Evolutionary conservation across 768 basidiomycete species (phyloP).

Genomic region (Mycena capillaripes): DNA sequence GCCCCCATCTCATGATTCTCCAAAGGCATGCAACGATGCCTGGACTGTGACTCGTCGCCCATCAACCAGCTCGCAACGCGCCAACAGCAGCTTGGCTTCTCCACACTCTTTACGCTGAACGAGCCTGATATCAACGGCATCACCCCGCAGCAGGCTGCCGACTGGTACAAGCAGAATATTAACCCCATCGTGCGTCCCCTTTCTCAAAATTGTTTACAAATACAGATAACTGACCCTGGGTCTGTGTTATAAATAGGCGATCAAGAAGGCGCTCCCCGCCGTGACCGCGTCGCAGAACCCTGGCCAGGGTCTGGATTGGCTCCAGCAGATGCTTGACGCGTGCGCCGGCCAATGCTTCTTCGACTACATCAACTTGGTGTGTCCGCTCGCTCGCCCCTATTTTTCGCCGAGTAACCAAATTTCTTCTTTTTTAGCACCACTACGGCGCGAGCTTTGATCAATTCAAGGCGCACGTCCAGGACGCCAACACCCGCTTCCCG

Average conservation of each 20-base stretch:
- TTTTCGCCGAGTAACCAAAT: not conserved
- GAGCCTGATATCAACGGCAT: constrained; percentile 52
- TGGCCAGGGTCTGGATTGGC: constrained; percentile 52
- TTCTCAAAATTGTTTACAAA: too few species aligned
- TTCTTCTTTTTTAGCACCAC: constrained; percentile 15
- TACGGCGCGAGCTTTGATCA: constrained; percentile 41
- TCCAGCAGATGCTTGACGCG: constrained; percentile 49
- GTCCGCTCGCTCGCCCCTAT: too few species aligned
- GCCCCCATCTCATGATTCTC: too few species aligned
- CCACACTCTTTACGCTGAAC: constrained; percentile 45
- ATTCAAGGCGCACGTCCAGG: constrained; percentile 41
- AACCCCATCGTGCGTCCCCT: constrained; percentile 49
- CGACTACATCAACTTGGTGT: constrained; percentile 52
- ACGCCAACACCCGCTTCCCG: constrained; percentile 22
- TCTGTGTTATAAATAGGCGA: too few species aligned
- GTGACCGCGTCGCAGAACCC: constrained; percentile 49
- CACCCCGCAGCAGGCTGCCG: constrained; percentile 45
- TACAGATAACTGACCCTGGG: too few species aligned
- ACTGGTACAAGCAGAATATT: constrained; percentile 52
- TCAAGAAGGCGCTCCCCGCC: constrained; percentile 55
- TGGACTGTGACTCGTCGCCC: constrained; percentile 53
- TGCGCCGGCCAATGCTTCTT: constrained; percentile 52
- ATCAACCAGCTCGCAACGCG: constrained; percentile 47
- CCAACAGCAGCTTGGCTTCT: constrained; percentile 41
- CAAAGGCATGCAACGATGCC: constrained; percentile 56